Evolutionary conservation across 208 protist genomes (phyloP).

Genomic region (Leptomonas pyrrhocoris): DNA sequence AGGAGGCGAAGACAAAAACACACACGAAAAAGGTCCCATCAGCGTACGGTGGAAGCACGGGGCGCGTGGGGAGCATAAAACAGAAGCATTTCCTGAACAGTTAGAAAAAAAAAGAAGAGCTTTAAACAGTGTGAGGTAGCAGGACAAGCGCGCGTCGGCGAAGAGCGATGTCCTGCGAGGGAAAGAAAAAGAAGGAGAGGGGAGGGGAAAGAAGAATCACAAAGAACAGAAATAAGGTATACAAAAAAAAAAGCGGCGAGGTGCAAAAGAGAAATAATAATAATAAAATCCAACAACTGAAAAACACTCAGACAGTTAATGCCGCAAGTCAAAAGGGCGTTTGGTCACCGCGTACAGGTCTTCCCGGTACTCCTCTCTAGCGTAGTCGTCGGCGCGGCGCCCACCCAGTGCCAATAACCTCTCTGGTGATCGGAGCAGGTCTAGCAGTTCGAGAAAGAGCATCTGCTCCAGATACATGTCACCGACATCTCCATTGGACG

Average conservation of each 20-base stretch:
- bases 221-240: slow-evolving; percentile 11
- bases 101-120: too few species aligned
- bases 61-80: too few species aligned
- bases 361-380: slow-evolving; percentile 24
- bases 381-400: slow-evolving; percentile 59
- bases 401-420: slow-evolving; percentile 50
- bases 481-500: slow-evolving; percentile 45
- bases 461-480: slow-evolving; percentile 69
- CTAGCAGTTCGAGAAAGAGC: slow-evolving; percentile 72
- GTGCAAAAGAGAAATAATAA: neutral
- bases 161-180: too few species aligned
- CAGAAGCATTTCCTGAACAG: too few species aligned
- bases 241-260: slow-evolving; percentile 7
- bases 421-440: slow-evolving; percentile 65
- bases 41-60: too few species aligned
- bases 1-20: too few species aligned
- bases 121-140: too few species aligned
- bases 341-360: slow-evolving; percentile 33
- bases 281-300: neutral
- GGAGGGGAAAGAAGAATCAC: too few species aligned
- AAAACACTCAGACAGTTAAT: neutral
- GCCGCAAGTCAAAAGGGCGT: slow-evolving; percentile 34
- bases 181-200: too few species aligned
- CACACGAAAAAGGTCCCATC: too few species aligned
- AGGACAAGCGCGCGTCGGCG: too few species aligned